Evolutionary conservation across 768 basidiomycete species (phyloP).

Genomic region (Strobilomyces confusus): DNA sequence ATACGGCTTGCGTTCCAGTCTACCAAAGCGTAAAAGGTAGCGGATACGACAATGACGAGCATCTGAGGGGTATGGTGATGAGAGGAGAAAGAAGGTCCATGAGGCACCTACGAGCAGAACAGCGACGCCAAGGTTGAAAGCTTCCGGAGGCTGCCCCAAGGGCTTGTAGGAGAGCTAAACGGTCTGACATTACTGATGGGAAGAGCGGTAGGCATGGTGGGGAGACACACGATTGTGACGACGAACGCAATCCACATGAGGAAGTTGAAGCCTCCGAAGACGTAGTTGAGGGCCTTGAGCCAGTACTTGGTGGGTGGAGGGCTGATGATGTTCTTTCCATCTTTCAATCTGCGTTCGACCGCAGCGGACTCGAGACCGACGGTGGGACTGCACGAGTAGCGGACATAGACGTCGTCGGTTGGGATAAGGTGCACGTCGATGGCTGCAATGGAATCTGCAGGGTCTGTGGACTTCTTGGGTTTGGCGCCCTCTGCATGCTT

Average conservation of each 20-base stretch:
- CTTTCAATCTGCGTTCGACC: constrained; percentile 36
- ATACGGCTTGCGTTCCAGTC: constrained; percentile 48
- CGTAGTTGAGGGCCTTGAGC: constrained; percentile 48
- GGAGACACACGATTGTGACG: constrained; percentile 37
- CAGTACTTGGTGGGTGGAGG: constrained; percentile 45
- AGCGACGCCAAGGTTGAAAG: constrained; percentile 50
- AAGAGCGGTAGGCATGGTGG: neutral
- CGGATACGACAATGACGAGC: constrained; percentile 39
- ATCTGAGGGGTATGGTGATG: constrained; percentile 28
- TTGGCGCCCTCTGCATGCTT: constrained; percentile 15
- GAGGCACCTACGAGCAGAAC: constrained; percentile 41
- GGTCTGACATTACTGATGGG: constrained; percentile 11
- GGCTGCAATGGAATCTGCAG: constrained; percentile 37
- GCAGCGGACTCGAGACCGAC: constrained; percentile 47
- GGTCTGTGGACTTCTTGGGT: constrained; percentile 25
- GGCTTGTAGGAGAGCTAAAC: constrained; percentile 50
- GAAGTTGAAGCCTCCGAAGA: constrained; percentile 57
- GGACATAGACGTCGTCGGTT: constrained; percentile 38
- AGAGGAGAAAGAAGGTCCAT: neutral
- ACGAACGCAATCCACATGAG: constrained; percentile 55
- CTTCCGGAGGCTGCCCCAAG: constrained; percentile 39
- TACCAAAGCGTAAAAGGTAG: constrained; percentile 47
- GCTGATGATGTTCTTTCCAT: constrained; percentile 47
- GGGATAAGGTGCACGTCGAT: constrained; percentile 48
- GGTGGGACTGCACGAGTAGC: constrained; percentile 40